Evolutionary conservation across 1,139 yeast species (phyloP).

Genomic region (Lodderomyces oxycetoniae): DNA sequence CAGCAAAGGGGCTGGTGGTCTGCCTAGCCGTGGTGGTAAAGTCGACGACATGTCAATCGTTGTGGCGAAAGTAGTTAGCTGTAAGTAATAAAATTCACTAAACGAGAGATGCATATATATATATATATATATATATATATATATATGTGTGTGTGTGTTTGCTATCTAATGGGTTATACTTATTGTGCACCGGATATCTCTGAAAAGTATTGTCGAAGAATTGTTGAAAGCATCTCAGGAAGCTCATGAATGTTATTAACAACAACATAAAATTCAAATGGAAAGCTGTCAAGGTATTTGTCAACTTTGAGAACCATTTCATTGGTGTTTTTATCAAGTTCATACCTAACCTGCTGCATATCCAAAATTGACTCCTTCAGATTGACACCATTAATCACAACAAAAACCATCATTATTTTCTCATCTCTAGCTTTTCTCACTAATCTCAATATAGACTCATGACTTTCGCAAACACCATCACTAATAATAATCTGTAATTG

Average conservation of each 20-base stretch:
- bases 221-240: slow-evolving; percentile 86
- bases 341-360: slow-evolving; percentile 87
- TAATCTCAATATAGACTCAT: slow-evolving; percentile 70
- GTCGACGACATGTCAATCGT: slow-evolving; percentile 54
- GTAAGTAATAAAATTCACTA: not conserved
- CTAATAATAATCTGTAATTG: slow-evolving; percentile 88
- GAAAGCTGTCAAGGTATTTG: slow-evolving; percentile 87
- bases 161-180: no score
- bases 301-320: slow-evolving; percentile 70
- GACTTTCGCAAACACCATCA: slow-evolving; percentile 97
- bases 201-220: slow-evolving; percentile 86
- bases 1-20: slow-evolving; percentile 15
- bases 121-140: not conserved
- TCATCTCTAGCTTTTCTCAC: slow-evolving; percentile 92
- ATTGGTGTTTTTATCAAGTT: slow-evolving; percentile 62
- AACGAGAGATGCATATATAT: not conserved
- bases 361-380: slow-evolving; percentile 84
- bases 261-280: slow-evolving; percentile 94
- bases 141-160: no score
- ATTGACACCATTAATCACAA: slow-evolving; percentile 84
- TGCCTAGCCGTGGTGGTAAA: slow-evolving; percentile 45
- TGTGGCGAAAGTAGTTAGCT: slow-evolving; percentile 39
- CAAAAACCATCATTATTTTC: slow-evolving; percentile 92
- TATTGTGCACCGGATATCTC: slow-evolving; percentile 37
- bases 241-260: slow-evolving; percentile 84